phyloP scores from a whole-genome alignment of 2,329 filamentous ascomycete species.

The Xylaria multiplex region DNA sequence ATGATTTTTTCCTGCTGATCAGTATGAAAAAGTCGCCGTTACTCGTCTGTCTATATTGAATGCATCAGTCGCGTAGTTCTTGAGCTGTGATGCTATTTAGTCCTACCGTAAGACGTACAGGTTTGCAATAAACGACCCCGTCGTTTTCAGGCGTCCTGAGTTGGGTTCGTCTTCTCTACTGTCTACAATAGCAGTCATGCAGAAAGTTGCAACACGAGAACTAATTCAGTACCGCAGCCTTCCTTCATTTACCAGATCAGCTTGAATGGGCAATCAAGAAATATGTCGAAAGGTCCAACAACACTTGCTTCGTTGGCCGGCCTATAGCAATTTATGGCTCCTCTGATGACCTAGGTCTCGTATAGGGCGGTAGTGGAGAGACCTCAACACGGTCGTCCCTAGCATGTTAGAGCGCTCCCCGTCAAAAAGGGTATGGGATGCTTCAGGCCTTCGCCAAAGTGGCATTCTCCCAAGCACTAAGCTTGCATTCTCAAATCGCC shows the following conservation, averaged over 20 bases:
- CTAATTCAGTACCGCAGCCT: constrained; percentile 43
- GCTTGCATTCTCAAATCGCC: constrained; percentile 50
- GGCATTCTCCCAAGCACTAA: constrained; percentile 49
- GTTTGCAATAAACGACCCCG: constrained; percentile 33
- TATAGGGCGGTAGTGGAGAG: constrained; percentile 40
- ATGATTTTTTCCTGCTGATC: constrained; percentile 38
- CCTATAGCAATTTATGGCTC: constrained; percentile 52
- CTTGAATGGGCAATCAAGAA: constrained; percentile 51
- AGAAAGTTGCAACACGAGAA: constrained; percentile 5
- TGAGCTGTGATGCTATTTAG: constrained; percentile 56
- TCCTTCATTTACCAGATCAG: constrained; percentile 55
- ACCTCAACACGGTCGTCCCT: constrained; percentile 49
- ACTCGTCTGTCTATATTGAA: constrained; percentile 55
- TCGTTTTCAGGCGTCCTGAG: constrained; percentile 37
- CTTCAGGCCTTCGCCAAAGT: constrained; percentile 49
- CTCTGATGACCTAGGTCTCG: constrained; percentile 53
- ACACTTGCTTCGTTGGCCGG: constrained; percentile 47
- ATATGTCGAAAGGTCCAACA: constrained; percentile 36
- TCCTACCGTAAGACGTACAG: constrained; percentile 50
- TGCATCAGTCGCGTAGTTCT: constrained; percentile 54
- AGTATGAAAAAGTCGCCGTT: constrained; percentile 17
- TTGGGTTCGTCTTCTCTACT: constrained; percentile 26
- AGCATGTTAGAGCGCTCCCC: constrained; percentile 36
- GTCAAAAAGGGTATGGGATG: constrained; percentile 49
- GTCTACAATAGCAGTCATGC: too few relatives aligned